Evolutionary conservation across 1,284 basidiomycete species (phyloP).

Genomic region (Fomitopsis schrenkii): DNA sequence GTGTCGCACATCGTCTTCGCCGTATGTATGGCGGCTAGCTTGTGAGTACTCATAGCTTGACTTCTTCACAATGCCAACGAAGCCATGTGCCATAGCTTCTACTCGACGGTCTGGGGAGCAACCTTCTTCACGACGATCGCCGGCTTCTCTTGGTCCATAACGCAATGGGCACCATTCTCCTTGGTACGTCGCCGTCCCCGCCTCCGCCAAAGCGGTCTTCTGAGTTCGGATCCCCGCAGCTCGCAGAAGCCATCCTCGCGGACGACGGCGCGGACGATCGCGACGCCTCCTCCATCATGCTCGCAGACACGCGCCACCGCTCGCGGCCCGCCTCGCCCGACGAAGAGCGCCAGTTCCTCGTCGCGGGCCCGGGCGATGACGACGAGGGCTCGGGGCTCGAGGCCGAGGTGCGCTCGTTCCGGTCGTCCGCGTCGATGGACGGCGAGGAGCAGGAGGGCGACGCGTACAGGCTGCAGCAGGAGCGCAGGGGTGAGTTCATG

Average conservation of each 20-base stretch:
- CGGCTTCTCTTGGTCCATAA: constrained; percentile 78
- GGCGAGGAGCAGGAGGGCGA: constrained; percentile 16
- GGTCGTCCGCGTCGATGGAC: constrained; percentile 27
- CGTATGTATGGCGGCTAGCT: constrained; percentile 67
- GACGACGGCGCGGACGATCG: constrained; percentile 35
- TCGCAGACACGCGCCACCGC: constrained; percentile 32
- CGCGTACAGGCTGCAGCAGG: constrained; percentile 21
- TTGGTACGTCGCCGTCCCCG: constrained; percentile 42
- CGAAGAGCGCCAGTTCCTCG: constrained; percentile 27
- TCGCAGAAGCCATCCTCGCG: constrained; percentile 69
- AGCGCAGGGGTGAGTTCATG: constrained; percentile 30
- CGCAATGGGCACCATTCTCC: constrained; percentile 78
- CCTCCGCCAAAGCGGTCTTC: background rate
- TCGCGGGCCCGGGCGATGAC: constrained; percentile 31
- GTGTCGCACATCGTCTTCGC: constrained; percentile 68
- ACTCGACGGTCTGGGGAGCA: constrained; percentile 56
- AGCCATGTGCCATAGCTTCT: constrained; percentile 44
- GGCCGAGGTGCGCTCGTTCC: constrained; percentile 29
- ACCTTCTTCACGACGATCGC: constrained; percentile 63
- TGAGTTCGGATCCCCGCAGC: constrained; percentile 34
- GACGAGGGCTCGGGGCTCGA: constrained; percentile 24
- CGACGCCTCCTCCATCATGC: constrained; percentile 45
- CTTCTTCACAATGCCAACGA: background rate
- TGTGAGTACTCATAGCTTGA: constrained; percentile 43
- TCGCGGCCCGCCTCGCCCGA: constrained; percentile 17